phyloP scores from a whole-genome alignment of 2,329 filamentous ascomycete species.

The Xenosphaeropsis pyriputrescens region DNA sequence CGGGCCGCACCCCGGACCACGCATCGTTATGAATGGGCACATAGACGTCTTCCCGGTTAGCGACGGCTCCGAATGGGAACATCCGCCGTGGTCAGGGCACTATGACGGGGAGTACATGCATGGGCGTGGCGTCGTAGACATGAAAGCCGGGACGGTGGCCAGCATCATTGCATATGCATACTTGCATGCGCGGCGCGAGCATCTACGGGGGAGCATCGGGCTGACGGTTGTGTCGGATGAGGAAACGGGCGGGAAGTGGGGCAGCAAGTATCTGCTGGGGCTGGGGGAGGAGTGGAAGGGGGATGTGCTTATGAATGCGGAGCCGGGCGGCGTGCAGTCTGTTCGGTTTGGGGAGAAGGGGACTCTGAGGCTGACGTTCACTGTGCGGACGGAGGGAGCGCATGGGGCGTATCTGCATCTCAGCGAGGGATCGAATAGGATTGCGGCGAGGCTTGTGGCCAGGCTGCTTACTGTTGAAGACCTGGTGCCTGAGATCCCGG shows the following conservation, averaged over 20 bases:
- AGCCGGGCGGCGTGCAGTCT: conserved; percentile 21
- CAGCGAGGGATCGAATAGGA: conserved; percentile 21
- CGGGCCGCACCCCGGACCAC: conserved; percentile 10
- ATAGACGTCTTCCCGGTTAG: conserved; percentile 25
- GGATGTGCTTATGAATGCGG: conserved; percentile 22
- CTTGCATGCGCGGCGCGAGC: conserved; percentile 11
- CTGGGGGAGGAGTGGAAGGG: conserved; percentile 19
- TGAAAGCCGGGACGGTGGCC: conserved; percentile 27
- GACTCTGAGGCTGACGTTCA: conserved; percentile 23
- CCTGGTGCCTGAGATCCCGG: conserved; percentile 14
- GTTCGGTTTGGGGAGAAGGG: conserved; percentile 27
- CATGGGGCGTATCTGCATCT: conserved; percentile 25
- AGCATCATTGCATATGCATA: conserved; percentile 22
- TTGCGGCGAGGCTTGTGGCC: conserved; percentile 17
- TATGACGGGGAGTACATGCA: conserved; percentile 18
- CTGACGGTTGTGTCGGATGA: conserved; percentile 23
- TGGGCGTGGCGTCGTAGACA: conserved; percentile 24
- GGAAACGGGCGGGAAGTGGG: conserved; percentile 23
- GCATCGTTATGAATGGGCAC: conserved; percentile 25
- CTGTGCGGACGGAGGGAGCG: conserved; percentile 17
- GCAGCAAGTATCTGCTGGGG: conserved; percentile 21
- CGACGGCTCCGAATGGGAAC: conserved; percentile 18
- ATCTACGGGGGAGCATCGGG: conserved; percentile 10
- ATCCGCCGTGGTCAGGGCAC: conserved; percentile 22
- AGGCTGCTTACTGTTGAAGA: conserved; percentile 15